These are phyloP conservation scores for Lepidopterella palustris DNA, from an alignment of 495 filamentous ascomycete species.

Conservation along the genomic window DNA sequence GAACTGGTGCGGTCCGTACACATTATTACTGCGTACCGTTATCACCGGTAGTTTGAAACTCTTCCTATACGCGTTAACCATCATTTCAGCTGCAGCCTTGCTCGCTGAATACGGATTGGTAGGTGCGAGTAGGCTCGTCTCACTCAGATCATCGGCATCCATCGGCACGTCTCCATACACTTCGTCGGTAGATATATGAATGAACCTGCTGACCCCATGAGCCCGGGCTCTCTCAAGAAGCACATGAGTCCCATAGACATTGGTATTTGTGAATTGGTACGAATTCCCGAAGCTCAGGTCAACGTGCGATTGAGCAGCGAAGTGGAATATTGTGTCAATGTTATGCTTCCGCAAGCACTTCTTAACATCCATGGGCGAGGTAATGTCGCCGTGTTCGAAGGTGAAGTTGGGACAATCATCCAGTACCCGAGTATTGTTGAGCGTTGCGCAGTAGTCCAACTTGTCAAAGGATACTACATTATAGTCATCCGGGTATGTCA, in stretches of 20 bases:
- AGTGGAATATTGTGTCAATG: slow-evolving; percentile 71
- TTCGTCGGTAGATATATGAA: slow-evolving; percentile 71
- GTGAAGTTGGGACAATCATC: slow-evolving; percentile 58
- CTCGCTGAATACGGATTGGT: slow-evolving; percentile 73
- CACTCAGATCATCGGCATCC: slow-evolving; percentile 54
- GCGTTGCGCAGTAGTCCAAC: slow-evolving; percentile 64
- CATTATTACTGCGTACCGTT: slow-evolving; percentile 69
- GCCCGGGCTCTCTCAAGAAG: slow-evolving; percentile 62
- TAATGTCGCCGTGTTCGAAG: slow-evolving; percentile 69
- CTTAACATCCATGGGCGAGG: slow-evolving; percentile 53
- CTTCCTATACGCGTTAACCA: slow-evolving; percentile 67
- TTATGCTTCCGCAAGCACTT: slow-evolving; percentile 53
- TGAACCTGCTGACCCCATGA: slow-evolving; percentile 56
- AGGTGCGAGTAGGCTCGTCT: slow-evolving; percentile 55
- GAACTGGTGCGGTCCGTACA: slow-evolving; percentile 73
- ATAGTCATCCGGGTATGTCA: slow-evolving; percentile 61
- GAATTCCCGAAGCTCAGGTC: slow-evolving; percentile 67
- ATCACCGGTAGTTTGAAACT: slow-evolving; percentile 65
- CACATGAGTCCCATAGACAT: slow-evolving; percentile 68
- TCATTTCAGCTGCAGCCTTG: slow-evolving; percentile 76
- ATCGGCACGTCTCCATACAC: slow-evolving; percentile 68
- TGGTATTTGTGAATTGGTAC: slow-evolving; percentile 61
- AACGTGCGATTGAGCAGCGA: slow-evolving; percentile 70
- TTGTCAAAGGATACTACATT: slow-evolving; percentile 72
- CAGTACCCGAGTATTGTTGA: slow-evolving; percentile 61